Evolutionary conservation across 148 eudicot species (phyloP).

Genomic region (Persicaria tinctoria): DNA sequence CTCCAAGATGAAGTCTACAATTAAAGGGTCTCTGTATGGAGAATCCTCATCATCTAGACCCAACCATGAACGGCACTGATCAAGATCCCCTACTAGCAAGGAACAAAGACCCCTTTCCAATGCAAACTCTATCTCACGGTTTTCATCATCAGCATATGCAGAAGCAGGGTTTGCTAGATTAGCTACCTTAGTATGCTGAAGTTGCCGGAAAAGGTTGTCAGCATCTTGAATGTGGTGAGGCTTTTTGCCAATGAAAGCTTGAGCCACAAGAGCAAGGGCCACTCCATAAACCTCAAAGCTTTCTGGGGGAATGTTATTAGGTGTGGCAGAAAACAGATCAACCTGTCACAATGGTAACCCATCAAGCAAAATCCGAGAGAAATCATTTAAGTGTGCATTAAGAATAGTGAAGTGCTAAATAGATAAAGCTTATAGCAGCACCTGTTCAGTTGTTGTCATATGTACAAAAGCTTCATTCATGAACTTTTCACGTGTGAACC

Average conservation of each 20-base stretch:
- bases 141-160: conserved; percentile 31
- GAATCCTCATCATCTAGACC: conserved; percentile 77
- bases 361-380: background rate
- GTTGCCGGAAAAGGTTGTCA: conserved; percentile 83
- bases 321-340: conserved; percentile 82
- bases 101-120: conserved; percentile 96
- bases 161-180: conserved; percentile 41
- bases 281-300: conserved; percentile 94
- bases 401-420: background rate
- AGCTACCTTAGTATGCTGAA: conserved; percentile 68
- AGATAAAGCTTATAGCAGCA: conserved; percentile 7
- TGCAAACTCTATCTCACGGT: conserved; percentile 74
- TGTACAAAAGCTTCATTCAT: conserved; percentile 85
- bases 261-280: conserved; percentile 93
- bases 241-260: conserved; percentile 75
- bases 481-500: conserved; percentile 84
- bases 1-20: conserved; percentile 68
- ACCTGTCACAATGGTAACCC: conserved; percentile 31
- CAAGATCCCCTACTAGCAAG: conserved; percentile 92
- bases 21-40: conserved; percentile 68
- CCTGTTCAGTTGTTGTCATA: conserved; percentile 98
- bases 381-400: conserved; percentile 8
- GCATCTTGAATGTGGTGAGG: conserved; percentile 93
- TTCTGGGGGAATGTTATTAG: conserved; percentile 87
- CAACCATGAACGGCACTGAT: conserved; percentile 84